Evolutionary conservation across 208 protist genomes (phyloP), one percentile per base, ranked within the genome.

Genomic region (Wallacemonas sp.): DNA sequence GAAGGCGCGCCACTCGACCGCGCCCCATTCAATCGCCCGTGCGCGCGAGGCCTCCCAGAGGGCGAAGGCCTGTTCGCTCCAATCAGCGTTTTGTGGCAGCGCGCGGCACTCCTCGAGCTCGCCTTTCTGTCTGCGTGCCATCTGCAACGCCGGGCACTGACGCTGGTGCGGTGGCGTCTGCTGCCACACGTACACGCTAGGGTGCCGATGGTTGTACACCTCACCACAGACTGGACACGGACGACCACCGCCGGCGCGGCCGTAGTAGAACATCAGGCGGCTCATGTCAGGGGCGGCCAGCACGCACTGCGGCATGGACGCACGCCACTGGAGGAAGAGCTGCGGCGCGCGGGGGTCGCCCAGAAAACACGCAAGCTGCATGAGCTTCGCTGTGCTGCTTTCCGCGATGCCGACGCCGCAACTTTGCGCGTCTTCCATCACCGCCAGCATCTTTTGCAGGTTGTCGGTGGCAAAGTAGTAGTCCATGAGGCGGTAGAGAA

Each of bases 391-490:
- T 5, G 85, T 92, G 46, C 79, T 93, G 68, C 90, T 96, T 68
- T 96, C 87, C 15, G 90, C 90, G 34, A 93, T 76, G 38, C 65
- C 68, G 26, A 91, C 66, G 37, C 87, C 90, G 61, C 84, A 92
- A 59, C 66, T 76, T 17, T 83, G 68, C 0, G 85, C 68, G 59
- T 96, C 90, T 76, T 96, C 90, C 87, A 93, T 93, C 13, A 87
- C 81, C 6, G 90, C 87, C 22, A 96, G 76, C 82, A 96, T 87
- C 78, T 96, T 96, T 37, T 93, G 81, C 32, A 93, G 76, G 73
- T 96, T 96, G 62, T 96, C 90, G 19, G 87, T 89, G 50, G 90
- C 83, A 61, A 96, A 96, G 79, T 93, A 96, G 77, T 96, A 96
- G 66, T 96, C 90, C 19, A 88, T 83, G 44, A 96, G 76, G 53